Base-by-base conservation (phyloP, 768 basidiomycete species). In the Hericium erinaceus region DNA sequence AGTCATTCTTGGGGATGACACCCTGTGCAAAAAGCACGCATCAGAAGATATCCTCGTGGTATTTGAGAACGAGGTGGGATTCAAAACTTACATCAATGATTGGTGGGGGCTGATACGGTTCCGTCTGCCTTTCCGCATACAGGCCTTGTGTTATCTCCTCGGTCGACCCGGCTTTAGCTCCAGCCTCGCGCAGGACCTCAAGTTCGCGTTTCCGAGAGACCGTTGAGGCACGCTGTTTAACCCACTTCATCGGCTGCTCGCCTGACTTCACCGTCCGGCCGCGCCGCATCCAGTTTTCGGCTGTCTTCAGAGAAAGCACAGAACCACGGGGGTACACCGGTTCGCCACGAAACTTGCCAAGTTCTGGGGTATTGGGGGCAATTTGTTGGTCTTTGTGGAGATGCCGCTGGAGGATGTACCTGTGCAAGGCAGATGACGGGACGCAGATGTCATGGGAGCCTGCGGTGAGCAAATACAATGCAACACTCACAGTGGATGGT, bases 261-360 rank as follows among this genome's bases (percentile, higher is more conserved):
- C 86, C 87, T 52, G 80, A 75, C 61, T 79, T 80, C 61, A 98
- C 75, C 56, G 73, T 73, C 49, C 92, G 79, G 1, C 97, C 97
- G 56, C 82, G 81, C 8, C 95, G 82, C 84, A 95, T 86, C 93
- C 94, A 99, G 64, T 88, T 95, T 70, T 98, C 97, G 33, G 89
- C 81, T 10, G 91, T 88, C 73, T 95, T 95, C 51, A 98, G 81
- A 5, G 82, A 72, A n/a, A 95, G 75, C 13, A 99, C 89, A 44
- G 85, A 80, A 2, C 84, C 81, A 46, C 95, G 84, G 40, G 91
- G 80, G 70, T 91, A 98, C 22, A 99, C 95, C 11, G 92, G 74
- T 69, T 97, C 92, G 55, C 94, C 95, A 56, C 88, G 84, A 75
- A 98, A 98, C 64, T 88, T 87, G 48, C 95, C 95, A 54, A 95